Evolutionary conservation across 208 protist genomes (phyloP).

Genomic region (Crithidia mellificae): DNA sequence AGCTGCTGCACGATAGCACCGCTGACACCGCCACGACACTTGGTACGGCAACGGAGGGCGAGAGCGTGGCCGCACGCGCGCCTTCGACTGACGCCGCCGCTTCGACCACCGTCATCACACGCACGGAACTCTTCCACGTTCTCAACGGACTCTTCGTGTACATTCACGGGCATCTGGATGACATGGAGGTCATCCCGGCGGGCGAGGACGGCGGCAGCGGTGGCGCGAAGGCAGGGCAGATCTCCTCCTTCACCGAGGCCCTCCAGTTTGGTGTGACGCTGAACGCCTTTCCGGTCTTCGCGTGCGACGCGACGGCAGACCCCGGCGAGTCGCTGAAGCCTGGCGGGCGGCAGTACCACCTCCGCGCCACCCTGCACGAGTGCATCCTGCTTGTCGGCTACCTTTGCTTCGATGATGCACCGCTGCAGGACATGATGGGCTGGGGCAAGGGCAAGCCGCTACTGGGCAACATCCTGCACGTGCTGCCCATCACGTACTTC

Average conservation of each 20-base stretch:
- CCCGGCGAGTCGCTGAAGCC: constrained; percentile 24
- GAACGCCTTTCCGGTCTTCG: constrained; percentile 41
- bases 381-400: constrained; percentile 81
- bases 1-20: constrained; percentile 55
- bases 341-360: constrained; percentile 35
- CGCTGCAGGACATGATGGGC: constrained; percentile 78
- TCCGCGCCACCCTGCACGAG: constrained; percentile 83
- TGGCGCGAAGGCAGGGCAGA: constrained; percentile 1
- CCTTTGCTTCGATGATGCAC: constrained; percentile 72
- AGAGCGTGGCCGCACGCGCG: constrained; percentile 7
- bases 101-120: constrained; percentile 45
- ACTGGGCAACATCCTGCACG: constrained; percentile 57
- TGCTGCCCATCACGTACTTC: constrained; percentile 84
- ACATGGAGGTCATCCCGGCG: constrained; percentile 57
- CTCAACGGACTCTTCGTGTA: constrained; percentile 73
- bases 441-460: constrained; percentile 79
- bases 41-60: constrained; percentile 20
- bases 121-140: constrained; percentile 78
- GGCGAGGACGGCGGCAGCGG: constrained; percentile 22
- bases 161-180: constrained; percentile 52
- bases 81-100: constrained; percentile 3
- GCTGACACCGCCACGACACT: constrained; percentile 12
- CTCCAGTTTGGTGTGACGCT: constrained; percentile 76
- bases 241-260: constrained; percentile 77
- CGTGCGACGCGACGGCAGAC: constrained; percentile 9